Evolutionary conservation across 495 filamentous ascomycete species (phyloP).

Genomic region (Neurospora hispaniola): DNA sequence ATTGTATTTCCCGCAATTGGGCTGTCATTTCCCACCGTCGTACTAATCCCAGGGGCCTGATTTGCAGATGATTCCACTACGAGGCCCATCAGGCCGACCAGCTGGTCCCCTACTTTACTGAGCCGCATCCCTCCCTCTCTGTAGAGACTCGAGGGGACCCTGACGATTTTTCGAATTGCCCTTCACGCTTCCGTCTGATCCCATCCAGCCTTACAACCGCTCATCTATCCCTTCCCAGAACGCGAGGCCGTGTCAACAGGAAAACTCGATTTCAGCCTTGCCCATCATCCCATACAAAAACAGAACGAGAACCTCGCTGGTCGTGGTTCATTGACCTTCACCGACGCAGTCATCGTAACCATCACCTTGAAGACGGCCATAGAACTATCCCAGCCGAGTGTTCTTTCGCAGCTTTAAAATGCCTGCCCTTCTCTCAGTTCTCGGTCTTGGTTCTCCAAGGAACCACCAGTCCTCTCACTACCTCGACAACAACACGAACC

Average conservation of each 20-base stretch:
- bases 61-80: background rate
- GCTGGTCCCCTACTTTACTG: background rate
- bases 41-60: background rate
- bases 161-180: background rate
- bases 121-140: background rate
- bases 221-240: background rate
- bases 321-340: background rate
- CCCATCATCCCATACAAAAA: background rate
- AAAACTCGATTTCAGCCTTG: background rate
- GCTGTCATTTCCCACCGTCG: background rate
- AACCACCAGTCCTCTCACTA: background rate
- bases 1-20: background rate
- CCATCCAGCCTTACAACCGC: background rate
- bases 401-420: background rate
- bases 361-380: background rate
- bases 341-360: background rate
- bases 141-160: background rate
- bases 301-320: background rate
- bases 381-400: background rate
- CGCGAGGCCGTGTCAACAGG: background rate
- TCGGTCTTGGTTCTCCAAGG: background rate
- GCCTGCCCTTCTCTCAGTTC: background rate
- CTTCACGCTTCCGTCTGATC: background rate
- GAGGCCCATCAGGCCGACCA: background rate
- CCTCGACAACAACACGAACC: background rate